Evolutionary conservation across 1,284 basidiomycete genomes (phyloP).

Genomic region (Exobasidium cylindrosporum): DNA sequence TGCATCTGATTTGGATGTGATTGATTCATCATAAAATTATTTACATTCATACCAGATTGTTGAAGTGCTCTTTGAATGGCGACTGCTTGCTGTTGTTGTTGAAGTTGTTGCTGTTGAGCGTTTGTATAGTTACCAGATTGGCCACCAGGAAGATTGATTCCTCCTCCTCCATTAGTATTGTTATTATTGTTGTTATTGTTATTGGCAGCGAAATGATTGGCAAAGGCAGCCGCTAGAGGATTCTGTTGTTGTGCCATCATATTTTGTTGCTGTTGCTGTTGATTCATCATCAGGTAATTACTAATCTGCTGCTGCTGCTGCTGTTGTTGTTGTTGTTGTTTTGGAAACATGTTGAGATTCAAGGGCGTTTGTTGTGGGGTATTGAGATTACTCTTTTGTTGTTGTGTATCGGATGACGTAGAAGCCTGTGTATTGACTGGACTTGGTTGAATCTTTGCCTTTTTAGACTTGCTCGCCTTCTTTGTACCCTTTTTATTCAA

Average conservation of each 20-base stretch:
- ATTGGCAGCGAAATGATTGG: neutral
- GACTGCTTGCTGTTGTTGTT: neutral
- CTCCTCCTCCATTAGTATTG: neutral
- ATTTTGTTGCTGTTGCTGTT: conserved; percentile 5
- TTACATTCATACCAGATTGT: conserved; percentile 2
- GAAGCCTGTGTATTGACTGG: neutral
- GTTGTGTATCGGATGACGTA: neutral
- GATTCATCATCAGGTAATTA: neutral
- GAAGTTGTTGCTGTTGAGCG: conserved; percentile 2
- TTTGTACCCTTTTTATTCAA: neutral
- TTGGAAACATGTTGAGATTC: neutral
- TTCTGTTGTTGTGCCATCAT: no score
- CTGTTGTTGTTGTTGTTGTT: neutral
- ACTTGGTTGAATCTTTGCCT: neutral
- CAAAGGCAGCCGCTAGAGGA: neutral
- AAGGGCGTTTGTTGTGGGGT: neutral
- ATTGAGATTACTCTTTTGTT: neutral
- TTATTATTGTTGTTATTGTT: neutral
- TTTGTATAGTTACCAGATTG: neutral
- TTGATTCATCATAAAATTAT: neutral
- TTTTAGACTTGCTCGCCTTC: neutral
- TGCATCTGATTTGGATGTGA: neutral
- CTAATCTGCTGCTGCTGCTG: no score
- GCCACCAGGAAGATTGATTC: neutral
- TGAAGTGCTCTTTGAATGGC: conserved; percentile 4